phyloP scores from a whole-genome alignment of 2,329 filamentous ascomycete species.

The Pseudonectria foliicola region DNA sequence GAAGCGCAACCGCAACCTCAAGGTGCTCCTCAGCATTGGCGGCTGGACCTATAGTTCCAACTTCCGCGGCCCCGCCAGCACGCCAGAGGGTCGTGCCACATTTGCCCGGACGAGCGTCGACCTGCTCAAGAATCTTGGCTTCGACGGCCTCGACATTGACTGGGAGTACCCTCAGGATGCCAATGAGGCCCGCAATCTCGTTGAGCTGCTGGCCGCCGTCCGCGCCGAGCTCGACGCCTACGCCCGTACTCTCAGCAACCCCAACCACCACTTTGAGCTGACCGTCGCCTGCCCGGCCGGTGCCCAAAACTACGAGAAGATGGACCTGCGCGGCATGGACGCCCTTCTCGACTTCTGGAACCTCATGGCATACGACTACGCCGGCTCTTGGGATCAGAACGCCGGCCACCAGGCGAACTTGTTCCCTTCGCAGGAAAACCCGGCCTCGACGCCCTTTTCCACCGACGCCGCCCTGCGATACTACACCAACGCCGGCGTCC shows the following conservation, averaged over 20 bases:
- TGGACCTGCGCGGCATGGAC: constrained; percentile 60
- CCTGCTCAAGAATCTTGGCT: constrained; percentile 72
- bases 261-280: constrained; percentile 51
- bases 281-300: constrained; percentile 60
- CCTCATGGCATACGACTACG: constrained; percentile 83
- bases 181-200: constrained; percentile 49
- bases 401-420: constrained; percentile 80
- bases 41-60: constrained; percentile 90
- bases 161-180: constrained; percentile 58
- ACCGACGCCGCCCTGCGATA: constrained; percentile 61
- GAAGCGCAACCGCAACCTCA: constrained; percentile 71
- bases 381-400: constrained; percentile 68
- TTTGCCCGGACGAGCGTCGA: constrained; percentile 72
- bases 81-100: constrained; percentile 55
- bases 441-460: constrained; percentile 69
- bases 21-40: constrained; percentile 78
- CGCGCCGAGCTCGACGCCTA: constrained; percentile 54
- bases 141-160: constrained; percentile 64
- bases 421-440: constrained; percentile 49
- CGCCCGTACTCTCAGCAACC: constrained; percentile 32
- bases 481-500: constrained; percentile 61
- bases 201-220: constrained; percentile 50
- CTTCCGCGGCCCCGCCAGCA: constrained; percentile 69
- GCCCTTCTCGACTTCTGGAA: constrained; percentile 66
- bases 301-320: constrained; percentile 52